Percentiles rank a stretch among this genome's conserved stretches.
phyloP scores from a whole-genome alignment of 805 yeast species.

The Candida silvatica region DNA sequence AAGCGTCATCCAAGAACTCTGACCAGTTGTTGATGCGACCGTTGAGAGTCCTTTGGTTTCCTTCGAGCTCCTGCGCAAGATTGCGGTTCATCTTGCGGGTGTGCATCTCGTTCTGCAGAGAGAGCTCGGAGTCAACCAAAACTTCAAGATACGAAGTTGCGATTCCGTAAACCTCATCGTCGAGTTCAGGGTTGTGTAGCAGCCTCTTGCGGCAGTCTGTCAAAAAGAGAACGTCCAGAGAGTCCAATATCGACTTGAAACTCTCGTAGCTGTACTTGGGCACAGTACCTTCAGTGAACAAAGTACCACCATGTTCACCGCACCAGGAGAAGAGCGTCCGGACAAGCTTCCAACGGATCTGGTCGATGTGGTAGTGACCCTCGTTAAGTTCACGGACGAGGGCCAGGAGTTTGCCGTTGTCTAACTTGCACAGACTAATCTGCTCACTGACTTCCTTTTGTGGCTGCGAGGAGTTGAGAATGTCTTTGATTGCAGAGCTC shows the following conservation, averaged over 20 bases:
- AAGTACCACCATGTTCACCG: slow-evolving; percentile 11
- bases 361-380: slow-evolving; percentile 17
- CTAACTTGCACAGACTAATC: slow-evolving; percentile 10
- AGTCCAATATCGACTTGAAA: slow-evolving; percentile 17
- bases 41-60: slow-evolving; percentile 20
- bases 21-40: slow-evolving; percentile 44
- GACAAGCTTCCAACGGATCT: slow-evolving; percentile 19
- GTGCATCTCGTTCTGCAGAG: slow-evolving; percentile 18
- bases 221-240: slow-evolving; percentile 17
- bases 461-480: slow-evolving; percentile 17
- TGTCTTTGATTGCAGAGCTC: slow-evolving; percentile 21
- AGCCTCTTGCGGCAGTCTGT: slow-evolving; percentile 8
- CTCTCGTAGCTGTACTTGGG: slow-evolving; percentile 11
- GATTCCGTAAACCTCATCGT: slow-evolving; percentile 8
- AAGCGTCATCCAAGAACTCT: slow-evolving; percentile 22
- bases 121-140: slow-evolving; percentile 33
- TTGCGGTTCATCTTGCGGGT: slow-evolving; percentile 14
- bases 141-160: slow-evolving; percentile 35
- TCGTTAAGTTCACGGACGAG: slow-evolving; percentile 13
- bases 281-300: slow-evolving; percentile 18
- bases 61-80: slow-evolving; percentile 20
- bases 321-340: slow-evolving; percentile 14
- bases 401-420: slow-evolving; percentile 10
- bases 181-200: not conserved
- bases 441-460: slow-evolving; percentile 7